phyloP scores from a whole-genome alignment of 768 basidiomycete genomes.

The Kwoniella heveanensis region DNA sequence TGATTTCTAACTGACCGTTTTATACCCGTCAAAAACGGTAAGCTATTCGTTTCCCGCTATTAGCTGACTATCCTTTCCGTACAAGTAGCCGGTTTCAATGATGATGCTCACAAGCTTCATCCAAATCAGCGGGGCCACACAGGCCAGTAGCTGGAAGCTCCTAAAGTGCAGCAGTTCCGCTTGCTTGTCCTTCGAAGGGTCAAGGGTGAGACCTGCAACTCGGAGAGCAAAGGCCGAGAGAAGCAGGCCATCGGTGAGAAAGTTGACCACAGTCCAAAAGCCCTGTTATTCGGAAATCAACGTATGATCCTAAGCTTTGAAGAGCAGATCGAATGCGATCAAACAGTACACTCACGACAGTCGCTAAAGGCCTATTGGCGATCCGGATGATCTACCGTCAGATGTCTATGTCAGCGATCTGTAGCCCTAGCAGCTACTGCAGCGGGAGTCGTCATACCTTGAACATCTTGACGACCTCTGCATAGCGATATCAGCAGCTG shows the following conservation, averaged over 20 bases:
- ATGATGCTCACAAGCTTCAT: slow-evolving; percentile 40
- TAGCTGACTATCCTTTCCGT: too few relatives aligned
- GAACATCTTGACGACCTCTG: slow-evolving; percentile 58
- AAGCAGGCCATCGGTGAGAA: slow-evolving; percentile 73
- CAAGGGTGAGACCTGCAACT: slow-evolving; percentile 61
- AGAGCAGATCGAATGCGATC: not conserved
- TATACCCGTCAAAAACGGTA: slow-evolving; percentile 54
- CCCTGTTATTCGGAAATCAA: too few relatives aligned
- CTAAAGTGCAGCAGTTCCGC: slow-evolving; percentile 59
- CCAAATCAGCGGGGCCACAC: slow-evolving; percentile 86
- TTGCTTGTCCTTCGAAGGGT: slow-evolving; percentile 52
- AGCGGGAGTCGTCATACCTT: slow-evolving; percentile 59
- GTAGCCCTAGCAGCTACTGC: not conserved
- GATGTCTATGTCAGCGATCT: slow-evolving; percentile 4
- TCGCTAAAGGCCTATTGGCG: slow-evolving; percentile 63
- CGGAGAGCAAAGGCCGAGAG: slow-evolving; percentile 74
- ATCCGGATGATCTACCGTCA: slow-evolving; percentile 64
- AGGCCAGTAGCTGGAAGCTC: slow-evolving; percentile 88
- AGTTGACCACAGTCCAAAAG: slow-evolving; percentile 59
- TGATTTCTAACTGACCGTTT: slow-evolving; percentile 22
- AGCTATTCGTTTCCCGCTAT: too few relatives aligned
- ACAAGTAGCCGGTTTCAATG: too few relatives aligned
- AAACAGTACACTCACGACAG: slow-evolving; percentile 58
- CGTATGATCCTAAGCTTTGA: too few relatives aligned
- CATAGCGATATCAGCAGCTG: not conserved